A percentile compares a stretch with the other conserved stretches of the same genome.
Conservation (phyloP, 192 early-diverging fungal genomes). For the Jimgerdemannia flammicorona region DNA sequence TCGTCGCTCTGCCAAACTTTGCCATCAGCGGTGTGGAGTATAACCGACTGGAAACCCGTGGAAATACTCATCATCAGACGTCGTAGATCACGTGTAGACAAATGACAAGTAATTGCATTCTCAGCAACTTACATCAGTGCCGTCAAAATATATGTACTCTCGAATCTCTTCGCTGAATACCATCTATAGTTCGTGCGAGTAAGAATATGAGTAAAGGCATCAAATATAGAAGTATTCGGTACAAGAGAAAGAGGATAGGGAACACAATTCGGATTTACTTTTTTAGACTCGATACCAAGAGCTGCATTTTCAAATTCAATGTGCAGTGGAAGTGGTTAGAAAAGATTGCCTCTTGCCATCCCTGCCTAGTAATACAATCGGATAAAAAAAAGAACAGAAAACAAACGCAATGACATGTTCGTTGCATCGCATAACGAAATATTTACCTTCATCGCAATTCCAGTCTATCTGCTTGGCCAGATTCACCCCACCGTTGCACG, state of each 20-base stretch:
- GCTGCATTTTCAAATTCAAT: too few relatives aligned
- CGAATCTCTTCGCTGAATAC: conserved; percentile 25
- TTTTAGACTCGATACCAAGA: too few relatives aligned
- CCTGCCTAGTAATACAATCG: too few relatives aligned
- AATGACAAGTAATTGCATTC: background rate
- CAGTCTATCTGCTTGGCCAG: conserved; percentile 55
- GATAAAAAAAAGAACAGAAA: too few relatives aligned
- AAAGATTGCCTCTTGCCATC: too few relatives aligned
- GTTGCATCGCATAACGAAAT: background rate
- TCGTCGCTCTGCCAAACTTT: conserved; percentile 55
- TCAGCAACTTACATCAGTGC: conserved; percentile 16
- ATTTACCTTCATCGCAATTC: conserved; percentile 55
- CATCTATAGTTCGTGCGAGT: background rate
- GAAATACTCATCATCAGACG: background rate
- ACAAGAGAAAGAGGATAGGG: too few relatives aligned
- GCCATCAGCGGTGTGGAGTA: conserved; percentile 47
- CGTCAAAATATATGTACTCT: conserved; percentile 38
- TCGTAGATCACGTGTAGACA: background rate
- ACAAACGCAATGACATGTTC: too few relatives aligned
- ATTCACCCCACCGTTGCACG: conserved; percentile 75
- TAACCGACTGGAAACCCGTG: conserved; percentile 20
- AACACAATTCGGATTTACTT: too few relatives aligned
- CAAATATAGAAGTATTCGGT: too few relatives aligned
- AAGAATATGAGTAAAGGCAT: background rate
- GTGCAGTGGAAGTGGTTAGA: too few relatives aligned